A percentile compares a stretch with the other conserved stretches of the same genome.
Conservation (phyloP, 768 basidiomycete species). For the Xerocomellus dryophilus region DNA sequence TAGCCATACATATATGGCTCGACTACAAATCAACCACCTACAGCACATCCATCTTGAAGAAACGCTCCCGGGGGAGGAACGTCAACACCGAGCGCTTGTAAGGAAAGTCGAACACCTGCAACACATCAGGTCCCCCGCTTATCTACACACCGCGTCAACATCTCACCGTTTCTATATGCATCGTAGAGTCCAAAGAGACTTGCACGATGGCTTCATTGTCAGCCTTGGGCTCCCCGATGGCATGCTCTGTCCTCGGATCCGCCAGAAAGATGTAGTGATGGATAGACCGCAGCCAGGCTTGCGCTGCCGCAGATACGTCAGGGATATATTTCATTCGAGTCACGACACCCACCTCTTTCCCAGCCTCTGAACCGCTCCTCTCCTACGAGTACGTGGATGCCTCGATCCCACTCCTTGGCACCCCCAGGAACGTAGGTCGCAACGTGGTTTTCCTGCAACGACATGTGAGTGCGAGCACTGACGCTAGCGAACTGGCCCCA, state of each 20-base stretch:
- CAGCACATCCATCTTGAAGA: slow-evolving; percentile 21
- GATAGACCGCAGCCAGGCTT: slow-evolving; percentile 27
- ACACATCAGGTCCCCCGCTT: background rate
- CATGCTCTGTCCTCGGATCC: slow-evolving; percentile 40
- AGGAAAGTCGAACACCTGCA: slow-evolving; percentile 26
- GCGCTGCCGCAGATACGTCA: slow-evolving; percentile 16
- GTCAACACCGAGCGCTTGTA: slow-evolving; percentile 24
- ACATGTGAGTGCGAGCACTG: background rate
- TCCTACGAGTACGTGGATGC: slow-evolving; percentile 46
- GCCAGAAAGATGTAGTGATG: slow-evolving; percentile 43
- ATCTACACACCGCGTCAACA: no score
- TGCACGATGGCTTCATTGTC: slow-evolving; percentile 33
- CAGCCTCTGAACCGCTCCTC: slow-evolving; percentile 46
- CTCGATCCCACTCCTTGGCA: slow-evolving; percentile 34
- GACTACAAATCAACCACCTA: no score
- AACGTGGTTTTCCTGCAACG: slow-evolving; percentile 19
- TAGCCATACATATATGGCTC: no score
- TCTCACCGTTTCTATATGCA: slow-evolving; percentile 23
- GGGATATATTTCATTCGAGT: background rate
- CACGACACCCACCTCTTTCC: slow-evolving; percentile 36
- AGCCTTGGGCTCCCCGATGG: slow-evolving; percentile 43
- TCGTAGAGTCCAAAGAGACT: slow-evolving; percentile 11
- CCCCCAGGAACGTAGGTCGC: slow-evolving; percentile 27
- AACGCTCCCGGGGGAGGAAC: slow-evolving; percentile 17
- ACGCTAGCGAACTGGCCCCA: slow-evolving; percentile 10